Conservation (phyloP, 2,329 filamentous ascomycete genomes). For the Colletotrichum chrysophilum region DNA sequence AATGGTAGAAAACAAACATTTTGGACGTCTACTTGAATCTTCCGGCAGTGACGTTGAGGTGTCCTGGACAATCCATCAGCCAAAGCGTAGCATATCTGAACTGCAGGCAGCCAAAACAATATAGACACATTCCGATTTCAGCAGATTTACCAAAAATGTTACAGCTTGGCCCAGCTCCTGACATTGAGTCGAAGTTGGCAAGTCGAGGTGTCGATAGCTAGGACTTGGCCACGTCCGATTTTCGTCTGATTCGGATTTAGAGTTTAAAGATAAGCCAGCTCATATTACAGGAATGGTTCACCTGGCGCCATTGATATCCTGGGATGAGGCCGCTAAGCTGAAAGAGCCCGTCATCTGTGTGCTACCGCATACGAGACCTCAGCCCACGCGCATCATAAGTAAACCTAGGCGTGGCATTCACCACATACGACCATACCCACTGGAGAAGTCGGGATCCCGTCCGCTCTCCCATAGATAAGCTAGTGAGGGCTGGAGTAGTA, state of each 20-base stretch:
- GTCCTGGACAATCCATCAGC: not conserved
- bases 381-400: too few species aligned
- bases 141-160: not conserved
- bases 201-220: not conserved
- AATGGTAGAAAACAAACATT: not conserved
- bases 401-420: too few species aligned
- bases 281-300: not conserved
- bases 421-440: not conserved
- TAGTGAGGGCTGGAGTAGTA: not conserved
- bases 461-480: not conserved
- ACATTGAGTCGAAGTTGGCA: not conserved
- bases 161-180: not conserved
- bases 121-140: not conserved
- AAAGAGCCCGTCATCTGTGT: not conserved
- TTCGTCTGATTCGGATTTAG: fast-evolving
- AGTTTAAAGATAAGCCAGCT: not conserved
- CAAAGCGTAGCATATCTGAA: not conserved
- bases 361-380: too few species aligned
- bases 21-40: not conserved
- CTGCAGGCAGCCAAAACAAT: not conserved
- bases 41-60: not conserved
- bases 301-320: not conserved
- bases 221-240: not conserved
- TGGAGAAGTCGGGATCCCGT: not conserved
- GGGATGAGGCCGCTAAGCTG: not conserved